A percentile compares a stretch with the other conserved stretches of the same genome.
Conservation (phyloP, 495 filamentous ascomycete species). For the Pseudotulostoma volvatum region DNA sequence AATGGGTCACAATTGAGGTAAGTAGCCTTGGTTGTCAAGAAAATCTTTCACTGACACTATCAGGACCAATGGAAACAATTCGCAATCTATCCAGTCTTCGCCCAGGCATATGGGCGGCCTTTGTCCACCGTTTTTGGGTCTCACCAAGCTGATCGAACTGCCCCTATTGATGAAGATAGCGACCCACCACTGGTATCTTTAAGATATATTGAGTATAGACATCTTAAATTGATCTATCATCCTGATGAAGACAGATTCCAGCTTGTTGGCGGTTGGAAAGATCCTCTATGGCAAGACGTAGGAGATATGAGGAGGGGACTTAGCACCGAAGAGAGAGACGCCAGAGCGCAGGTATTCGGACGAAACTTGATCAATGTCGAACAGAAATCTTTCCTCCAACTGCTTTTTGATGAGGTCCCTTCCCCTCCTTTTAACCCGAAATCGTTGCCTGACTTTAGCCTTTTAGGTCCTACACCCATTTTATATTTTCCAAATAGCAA, state of each 20-base stretch:
- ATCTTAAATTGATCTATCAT: constrained; percentile 85
- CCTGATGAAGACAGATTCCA: constrained; percentile 76
- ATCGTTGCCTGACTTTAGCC: not conserved
- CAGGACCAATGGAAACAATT: constrained; percentile 93
- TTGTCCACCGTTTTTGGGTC: constrained; percentile 77
- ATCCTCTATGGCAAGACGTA: constrained; percentile 70
- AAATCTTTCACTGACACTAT: constrained; percentile 1
- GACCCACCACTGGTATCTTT: constrained; percentile 63
- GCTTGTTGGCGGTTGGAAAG: constrained; percentile 79
- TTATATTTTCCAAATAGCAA: constrained; percentile 95
- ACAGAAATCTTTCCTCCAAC: constrained; percentile 63
- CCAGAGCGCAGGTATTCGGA: constrained; percentile 74
- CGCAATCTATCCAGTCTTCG: constrained; percentile 46
- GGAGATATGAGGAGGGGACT: constrained; percentile 65
- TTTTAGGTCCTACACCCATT: constrained; percentile 83
- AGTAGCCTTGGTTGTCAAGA: constrained; percentile 7
- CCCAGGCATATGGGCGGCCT: constrained; percentile 55
- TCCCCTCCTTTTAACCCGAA: not conserved
- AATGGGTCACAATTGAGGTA: constrained; percentile 84
- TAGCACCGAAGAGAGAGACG: constrained; percentile 75
- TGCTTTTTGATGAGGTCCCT: constrained; percentile 74
- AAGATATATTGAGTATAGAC: constrained; percentile 73
- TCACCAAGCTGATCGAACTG: constrained; percentile 33
- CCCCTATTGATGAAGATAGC: constrained; percentile 61
- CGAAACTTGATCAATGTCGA: constrained; percentile 80